Evolutionary conservation across 2,329 filamentous ascomycete species (phyloP).

Genomic region (Aspergillus sp.): DNA sequence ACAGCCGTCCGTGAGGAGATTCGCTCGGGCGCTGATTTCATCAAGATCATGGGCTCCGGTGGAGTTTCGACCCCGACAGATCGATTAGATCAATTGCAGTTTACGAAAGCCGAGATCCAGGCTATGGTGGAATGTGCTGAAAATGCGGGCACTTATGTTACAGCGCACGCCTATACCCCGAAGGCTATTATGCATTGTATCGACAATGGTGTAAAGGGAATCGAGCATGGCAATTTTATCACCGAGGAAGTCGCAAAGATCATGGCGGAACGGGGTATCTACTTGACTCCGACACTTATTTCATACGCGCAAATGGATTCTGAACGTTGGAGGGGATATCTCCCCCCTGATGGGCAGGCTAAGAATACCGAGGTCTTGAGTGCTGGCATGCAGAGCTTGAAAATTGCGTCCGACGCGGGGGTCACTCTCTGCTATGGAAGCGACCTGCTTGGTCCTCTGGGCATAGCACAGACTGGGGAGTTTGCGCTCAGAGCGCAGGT

Average conservation of each 20-base stretch:
- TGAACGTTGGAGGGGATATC: conserved; percentile 34
- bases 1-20: conserved; percentile 57
- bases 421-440: conserved; percentile 60
- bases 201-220: conserved; percentile 56
- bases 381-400: conserved; percentile 49
- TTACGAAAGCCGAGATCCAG: conserved; percentile 57
- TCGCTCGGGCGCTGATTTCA: conserved; percentile 59
- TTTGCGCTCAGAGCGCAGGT: conserved; percentile 51
- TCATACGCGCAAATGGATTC: conserved; percentile 52
- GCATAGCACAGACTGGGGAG: conserved; percentile 52
- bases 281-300: conserved; percentile 57
- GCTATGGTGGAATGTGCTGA: conserved; percentile 56
- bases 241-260: conserved; percentile 48
- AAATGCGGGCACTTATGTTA: conserved; percentile 56
- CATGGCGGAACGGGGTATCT: conserved; percentile 54
- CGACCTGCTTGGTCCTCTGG: conserved; percentile 56
- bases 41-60: conserved; percentile 63
- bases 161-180: conserved; percentile 60
- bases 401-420: conserved; percentile 54
- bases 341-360: conserved; percentile 38
- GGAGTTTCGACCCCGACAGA: conserved; percentile 61
- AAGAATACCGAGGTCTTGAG: conserved; percentile 56
- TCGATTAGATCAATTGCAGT: conserved; percentile 56
- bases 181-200: conserved; percentile 57
- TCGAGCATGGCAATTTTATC: conserved; percentile 56